These are phyloP conservation scores for Neopestalotiopsis sp. DNA, from an alignment of 2,329 filamentous ascomycete species.

Conservation along the genomic window DNA sequence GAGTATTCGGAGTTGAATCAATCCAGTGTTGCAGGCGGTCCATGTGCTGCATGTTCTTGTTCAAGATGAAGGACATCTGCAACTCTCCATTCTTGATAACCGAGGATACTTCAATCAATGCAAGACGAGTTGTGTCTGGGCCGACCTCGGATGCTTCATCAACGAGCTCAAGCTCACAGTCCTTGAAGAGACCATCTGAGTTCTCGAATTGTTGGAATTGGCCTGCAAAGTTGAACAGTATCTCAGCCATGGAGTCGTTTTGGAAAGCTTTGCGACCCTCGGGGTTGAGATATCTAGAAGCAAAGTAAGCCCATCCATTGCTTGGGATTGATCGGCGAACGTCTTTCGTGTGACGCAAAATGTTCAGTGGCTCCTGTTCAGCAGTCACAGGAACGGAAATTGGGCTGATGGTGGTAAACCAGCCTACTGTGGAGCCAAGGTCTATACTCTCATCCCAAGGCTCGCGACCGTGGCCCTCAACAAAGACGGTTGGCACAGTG, in stretches of 20 bases:
- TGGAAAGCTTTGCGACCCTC: slow-evolving; percentile 36
- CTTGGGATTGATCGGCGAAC: slow-evolving; percentile 36
- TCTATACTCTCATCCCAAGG: slow-evolving; percentile 18
- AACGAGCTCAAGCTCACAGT: slow-evolving; percentile 13
- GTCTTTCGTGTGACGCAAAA: slow-evolving; percentile 37
- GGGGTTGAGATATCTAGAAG: slow-evolving; percentile 36
- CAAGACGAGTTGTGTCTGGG: slow-evolving; percentile 19
- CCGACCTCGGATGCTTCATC: slow-evolving; percentile 16
- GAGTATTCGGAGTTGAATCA: background rate
- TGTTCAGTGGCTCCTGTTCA: background rate
- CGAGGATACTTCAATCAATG: slow-evolving; percentile 18
- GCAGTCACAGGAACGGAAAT: background rate
- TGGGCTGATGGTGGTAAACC: slow-evolving; percentile 15
- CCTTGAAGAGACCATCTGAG: slow-evolving; percentile 6
- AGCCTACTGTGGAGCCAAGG: slow-evolving; percentile 22
- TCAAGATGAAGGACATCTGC: slow-evolving; percentile 19
- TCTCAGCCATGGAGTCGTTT: slow-evolving; percentile 45
- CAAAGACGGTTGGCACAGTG: slow-evolving; percentile 17
- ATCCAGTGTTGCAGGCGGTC: slow-evolving; percentile 16
- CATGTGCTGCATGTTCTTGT: slow-evolving; percentile 18
- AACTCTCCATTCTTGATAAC: slow-evolving; percentile 18
- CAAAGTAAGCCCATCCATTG: slow-evolving; percentile 45
- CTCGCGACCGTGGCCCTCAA: slow-evolving; percentile 24
- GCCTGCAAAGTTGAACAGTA: slow-evolving; percentile 25
- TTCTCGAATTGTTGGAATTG: slow-evolving; percentile 24